Percentiles rank a stretch among this genome's conserved stretches.
Evolutionary conservation across 768 basidiomycete species (phyloP).

Genomic region (Chalciporus sphaerocephalus): DNA sequence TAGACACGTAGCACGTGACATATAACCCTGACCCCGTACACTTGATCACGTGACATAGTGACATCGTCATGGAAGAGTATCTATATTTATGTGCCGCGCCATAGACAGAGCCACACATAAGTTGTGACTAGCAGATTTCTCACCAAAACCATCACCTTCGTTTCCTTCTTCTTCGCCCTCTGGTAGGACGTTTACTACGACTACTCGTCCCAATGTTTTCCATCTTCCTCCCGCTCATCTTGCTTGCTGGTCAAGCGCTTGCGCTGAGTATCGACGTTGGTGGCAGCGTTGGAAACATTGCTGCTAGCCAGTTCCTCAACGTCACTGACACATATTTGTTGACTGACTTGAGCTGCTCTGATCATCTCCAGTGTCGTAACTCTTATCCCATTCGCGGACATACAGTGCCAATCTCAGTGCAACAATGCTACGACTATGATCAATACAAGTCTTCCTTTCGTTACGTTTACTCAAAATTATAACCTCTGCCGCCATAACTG

Average conservation of each 20-base stretch:
- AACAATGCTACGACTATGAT: constrained; percentile 21
- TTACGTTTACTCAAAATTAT: not conserved
- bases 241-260: constrained; percentile 55
- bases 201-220: constrained; percentile 28
- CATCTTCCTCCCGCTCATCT: constrained; percentile 24
- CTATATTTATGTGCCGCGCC: too few relatives aligned
- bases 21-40: constrained; percentile 9
- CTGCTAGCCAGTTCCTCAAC: constrained; percentile 42
- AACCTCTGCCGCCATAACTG: constrained; percentile 38
- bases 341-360: constrained; percentile 22
- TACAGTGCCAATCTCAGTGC: constrained; percentile 29
- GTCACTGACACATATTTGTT: constrained; percentile 32
- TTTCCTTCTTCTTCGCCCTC: constrained; percentile 21
- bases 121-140: too few relatives aligned
- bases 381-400: not conserved
- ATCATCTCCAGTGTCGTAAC: not conserved
- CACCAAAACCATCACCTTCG: constrained; percentile 10
- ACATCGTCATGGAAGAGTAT: too few relatives aligned
- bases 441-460: constrained; percentile 15
- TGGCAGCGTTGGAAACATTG: constrained; percentile 33
- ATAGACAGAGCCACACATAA: too few relatives aligned
- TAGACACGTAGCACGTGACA: constrained; percentile 23
- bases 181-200: constrained; percentile 31
- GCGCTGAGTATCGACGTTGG: constrained; percentile 50
- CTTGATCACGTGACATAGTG: not conserved